Base-by-base conservation (phyloP, 2,329 filamentous ascomycete genomes). In the Colletotrichum orbiculare region DNA sequence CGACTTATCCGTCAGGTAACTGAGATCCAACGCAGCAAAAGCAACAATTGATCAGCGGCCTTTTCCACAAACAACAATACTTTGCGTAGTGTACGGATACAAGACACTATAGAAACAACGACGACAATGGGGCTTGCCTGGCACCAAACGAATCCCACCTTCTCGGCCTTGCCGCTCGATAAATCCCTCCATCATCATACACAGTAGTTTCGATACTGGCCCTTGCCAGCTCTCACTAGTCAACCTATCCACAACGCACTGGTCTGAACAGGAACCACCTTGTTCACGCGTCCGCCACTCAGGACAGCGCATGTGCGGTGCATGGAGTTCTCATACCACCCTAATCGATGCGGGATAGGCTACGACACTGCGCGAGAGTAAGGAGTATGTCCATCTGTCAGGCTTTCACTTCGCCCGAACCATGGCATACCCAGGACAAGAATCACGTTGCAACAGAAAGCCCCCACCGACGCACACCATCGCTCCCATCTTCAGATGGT, bases 141-240 rank as follows among this genome's bases (percentile, higher is more conserved):
- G 38, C 34, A n/a, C 48, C 38, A 48, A 49, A 49, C 33, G 49
- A 64, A 64, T 39, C 25, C 25, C 38, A n/a, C 45, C 45, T 47
- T 62, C 45, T 56, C 52, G 50, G 45, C 38, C 34, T 56, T 37
- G 47, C 61, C 57, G 43, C 58, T 49, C 39, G 43, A 25, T 25
- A 25, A 25, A 25, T 25, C 25, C 25, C 25, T 25, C 25, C 25
- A 25, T 25, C 25, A 25, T 25, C 25, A 25, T 25, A 25, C 25
- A 25, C 4, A 25, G 25, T 25, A 25, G 25, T 25, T 25, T 3
- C 25, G 25, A 25, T 25, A 25, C 25, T 25, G 25, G 25, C 25
- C 25, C 25, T 25, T 25, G 25, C 25, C 25, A 25, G 25, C 25
- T 25, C 25, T 25, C 25, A 25, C 43, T 46, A 6, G 43, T 15